These are phyloP conservation scores for Harrya chromipes DNA, from an alignment of 768 basidiomycete species.

Conservation along the genomic window DNA sequence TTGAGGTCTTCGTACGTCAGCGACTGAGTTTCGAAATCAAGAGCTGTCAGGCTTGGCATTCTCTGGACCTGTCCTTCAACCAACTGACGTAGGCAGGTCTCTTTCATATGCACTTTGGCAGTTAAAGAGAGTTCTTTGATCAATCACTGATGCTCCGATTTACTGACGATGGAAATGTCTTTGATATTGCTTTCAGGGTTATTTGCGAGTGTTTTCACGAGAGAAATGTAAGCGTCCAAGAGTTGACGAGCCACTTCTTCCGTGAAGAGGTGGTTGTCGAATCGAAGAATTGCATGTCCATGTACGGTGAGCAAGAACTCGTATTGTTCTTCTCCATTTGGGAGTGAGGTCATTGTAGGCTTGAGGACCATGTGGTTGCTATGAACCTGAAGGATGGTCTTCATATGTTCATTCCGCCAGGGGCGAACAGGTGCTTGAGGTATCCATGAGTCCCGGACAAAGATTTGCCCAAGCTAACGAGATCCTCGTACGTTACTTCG, in stretches of 20 bases:
- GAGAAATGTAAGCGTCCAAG: constrained; percentile 28
- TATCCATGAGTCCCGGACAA: constrained; percentile 25
- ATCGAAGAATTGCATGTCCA: constrained; percentile 26
- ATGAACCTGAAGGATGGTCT: constrained; percentile 22
- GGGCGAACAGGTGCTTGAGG: constrained; percentile 32
- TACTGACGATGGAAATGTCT: constrained; percentile 15
- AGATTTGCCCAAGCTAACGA: constrained; percentile 26
- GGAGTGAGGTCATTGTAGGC: constrained; percentile 19
- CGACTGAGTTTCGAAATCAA: too few species aligned
- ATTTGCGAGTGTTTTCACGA: constrained; percentile 22
- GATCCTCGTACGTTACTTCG: constrained; percentile 31
- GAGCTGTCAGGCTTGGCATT: constrained; percentile 20
- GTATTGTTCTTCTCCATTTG: constrained; percentile 27
- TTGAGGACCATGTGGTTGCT: constrained; percentile 14
- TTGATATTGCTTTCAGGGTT: constrained; percentile 10
- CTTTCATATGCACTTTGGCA: constrained; percentile 7
- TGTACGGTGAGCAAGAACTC: constrained; percentile 26
- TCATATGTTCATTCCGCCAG: constrained; percentile 28
- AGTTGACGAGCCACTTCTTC: constrained; percentile 29
- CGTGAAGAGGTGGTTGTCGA: constrained; percentile 29
- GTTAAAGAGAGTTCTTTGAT: constrained; percentile 27
- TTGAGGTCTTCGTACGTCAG: too few species aligned
- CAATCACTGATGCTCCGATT: constrained; percentile 15
- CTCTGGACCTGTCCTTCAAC: constrained; percentile 17
- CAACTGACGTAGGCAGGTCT: constrained; percentile 17